A percentile compares a stretch with the other conserved stretches of the same genome.
These are phyloP conservation scores for Melampsora abietis-canadensis DNA, from an alignment of 1,284 basidiomycete species.

Conservation along the genomic window DNA sequence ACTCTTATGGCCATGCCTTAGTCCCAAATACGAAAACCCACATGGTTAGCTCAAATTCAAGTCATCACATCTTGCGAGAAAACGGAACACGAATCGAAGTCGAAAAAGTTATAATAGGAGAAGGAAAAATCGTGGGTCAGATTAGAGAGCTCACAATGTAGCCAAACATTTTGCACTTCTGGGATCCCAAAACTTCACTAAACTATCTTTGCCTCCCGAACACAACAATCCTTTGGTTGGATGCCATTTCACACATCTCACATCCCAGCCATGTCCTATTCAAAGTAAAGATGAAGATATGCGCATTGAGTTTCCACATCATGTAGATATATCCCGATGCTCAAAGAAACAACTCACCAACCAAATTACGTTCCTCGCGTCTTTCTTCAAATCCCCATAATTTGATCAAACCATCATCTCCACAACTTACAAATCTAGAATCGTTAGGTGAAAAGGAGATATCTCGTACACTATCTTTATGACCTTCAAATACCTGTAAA, in stretches of 20 bases:
- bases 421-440: slow-evolving; percentile 82
- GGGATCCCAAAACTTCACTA: slow-evolving; percentile 99
- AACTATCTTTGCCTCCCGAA: slow-evolving; percentile 93
- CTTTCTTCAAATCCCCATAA: slow-evolving; percentile 94
- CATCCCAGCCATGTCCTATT: slow-evolving; percentile 93
- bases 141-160: slow-evolving; percentile 65
- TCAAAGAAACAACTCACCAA: slow-evolving; percentile 60
- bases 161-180: slow-evolving; percentile 79
- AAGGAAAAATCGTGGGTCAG: neutral
- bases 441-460: slow-evolving; percentile 90
- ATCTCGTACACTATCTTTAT: slow-evolving; percentile 70
- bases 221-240: slow-evolving; percentile 89
- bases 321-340: neutral
- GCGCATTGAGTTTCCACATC: neutral
- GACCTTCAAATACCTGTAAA: slow-evolving; percentile 84
- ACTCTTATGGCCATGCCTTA: slow-evolving; percentile 91
- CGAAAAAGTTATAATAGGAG: neutral
- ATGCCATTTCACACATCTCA: slow-evolving; percentile 98
- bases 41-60: no score
- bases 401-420: slow-evolving; percentile 88
- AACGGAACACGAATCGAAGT: slow-evolving; percentile 27
- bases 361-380: slow-evolving; percentile 77
- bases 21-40: neutral
- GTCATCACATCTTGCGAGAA: no score
- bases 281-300: neutral